Evolutionary conservation across 345 rosid genomes (phyloP), one percentile per base, ranked within the genome.

Genomic region (Mercurialis annua): DNA sequence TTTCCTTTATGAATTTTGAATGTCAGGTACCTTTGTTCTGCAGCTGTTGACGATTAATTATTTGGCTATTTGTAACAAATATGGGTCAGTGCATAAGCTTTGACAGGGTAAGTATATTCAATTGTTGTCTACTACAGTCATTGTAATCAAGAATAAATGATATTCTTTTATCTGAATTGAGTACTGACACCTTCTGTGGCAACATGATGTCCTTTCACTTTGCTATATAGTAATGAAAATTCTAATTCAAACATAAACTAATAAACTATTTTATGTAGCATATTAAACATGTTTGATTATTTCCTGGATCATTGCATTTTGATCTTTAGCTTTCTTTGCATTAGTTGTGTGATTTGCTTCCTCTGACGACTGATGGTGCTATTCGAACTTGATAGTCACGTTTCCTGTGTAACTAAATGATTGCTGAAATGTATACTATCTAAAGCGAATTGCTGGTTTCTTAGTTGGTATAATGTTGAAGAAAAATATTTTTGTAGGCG

Each of bases 21-120:
- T 75, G 57, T 63, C 70, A 69, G 68, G 70, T 71, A 26, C 26
- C 20, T 55, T 31, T 49, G 9, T 29, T 18, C 49, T 53, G 50
- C 52, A 48, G 61, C 66, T 7, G 56, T 55, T 40, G 44, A 38
- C 23, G 0, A 64, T 59, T 33, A 31, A 23, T 14, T 38, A 59
- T 75, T 79, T 26, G 71, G 74, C 66, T 72, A 38, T 64, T 31
- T 21, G 48, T 68, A 59, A 74, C 69, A 63, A 26, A 62, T 44
- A 62, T 62, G 66, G 66, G 66, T 16, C 53, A 6, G 29, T 62
- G 66, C 51, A 44, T 62, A 29, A 44, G 66, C 53, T 46, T 21
- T 17, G 40, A 46, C 1, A 62, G 46, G 66, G 66, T 62, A 44
- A 27, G 20, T 62, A 3, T 43, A 44, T 43, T 44, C 24, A 20